Base-by-base conservation (phyloP, 352 stramenopile species). In the Globisporangium alternatum region DNA sequence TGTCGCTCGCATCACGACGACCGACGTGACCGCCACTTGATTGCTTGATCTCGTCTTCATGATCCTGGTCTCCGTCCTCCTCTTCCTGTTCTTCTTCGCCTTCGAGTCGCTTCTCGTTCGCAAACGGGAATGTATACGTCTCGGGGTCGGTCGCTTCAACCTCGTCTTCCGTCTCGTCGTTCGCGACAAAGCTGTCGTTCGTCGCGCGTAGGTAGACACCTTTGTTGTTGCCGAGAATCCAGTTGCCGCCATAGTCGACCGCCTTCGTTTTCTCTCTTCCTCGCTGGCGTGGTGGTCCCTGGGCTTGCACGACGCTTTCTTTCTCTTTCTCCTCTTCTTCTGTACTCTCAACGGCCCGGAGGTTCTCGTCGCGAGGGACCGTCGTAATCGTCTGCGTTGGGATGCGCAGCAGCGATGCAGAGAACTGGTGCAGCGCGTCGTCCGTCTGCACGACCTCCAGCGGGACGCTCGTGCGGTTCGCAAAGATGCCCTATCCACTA, bases 141-240 rank as follows among this genome's bases (percentile, higher is more conserved):
- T 88, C 77, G 1, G 17, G 31, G 49, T 56, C 51, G 17, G 51
- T 80, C 79, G 55, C 75, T 28, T 56, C 70, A 19, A 76, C 74
- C 52, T 91, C 82, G 49, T 90, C 78, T 21, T 86, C 77, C 7
- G 80, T 87, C 68, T 85, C 78, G 31, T 86, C 76, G 39, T 81
- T 76, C 6, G 78, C 78, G 13, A 93, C 68, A n/a, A 93, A 64
- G 49, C 80, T 90, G 53, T 87, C 82, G 53, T 85, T 82, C 8
- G 81, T 92, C 15, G 85, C 78, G n/a, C 75, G 73, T 45, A 92
- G 53, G 49, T 92, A 92, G 47, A 91, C 73, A 4, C 83, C 84
- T 53, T 91, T 92, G 37, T 91, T 71, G 19, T 78, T 78, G n/a
- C 86, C 86, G 35, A 95, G 62, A 49, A 95, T 91, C 86, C 86